Base-by-base conservation (phyloP, 768 basidiomycete genomes). In the Sistotremastrum suecicum region DNA sequence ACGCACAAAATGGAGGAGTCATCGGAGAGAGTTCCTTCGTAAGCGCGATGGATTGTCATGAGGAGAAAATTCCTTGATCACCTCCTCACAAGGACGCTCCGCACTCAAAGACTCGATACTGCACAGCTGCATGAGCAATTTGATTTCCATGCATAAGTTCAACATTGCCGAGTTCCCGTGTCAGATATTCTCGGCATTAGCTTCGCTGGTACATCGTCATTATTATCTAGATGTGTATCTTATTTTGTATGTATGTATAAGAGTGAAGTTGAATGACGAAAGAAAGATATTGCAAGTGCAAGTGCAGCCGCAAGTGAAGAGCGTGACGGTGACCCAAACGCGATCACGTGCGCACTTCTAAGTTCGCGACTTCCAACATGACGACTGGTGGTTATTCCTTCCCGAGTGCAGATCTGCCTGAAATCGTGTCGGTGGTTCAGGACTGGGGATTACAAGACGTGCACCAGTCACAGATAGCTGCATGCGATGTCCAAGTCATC, bases 381-480 rank as follows among this genome's bases (percentile, higher is more conserved):
- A 20, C 43, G 20, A 20, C 20, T 20, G 20, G 20, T 39, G 29
- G 36, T 9, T 44, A 43, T 39, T 44, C 42, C 8, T 43, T 28
- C 28, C 47, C 47, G 20, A 43, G 34, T 11, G 43, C 40, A 10
- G 47, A 48, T 12, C 12, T 39, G 30, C 31, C 20, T 7, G 47
- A 48, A 40, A 48, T 48, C 32, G 47, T 43, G 3, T 8, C 8
- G 34, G 47, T 48, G 6, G 37, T 48, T 29, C 47, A 48, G 31
- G 12, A 29, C 3, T 48, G 47, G 47, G 47, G 47, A 3, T 48
- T 20, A 20, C 20, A 20, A 20, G 20, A 20, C 20, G 20, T 20
- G 20, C 20, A 20, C 20, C 20, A 20, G 20, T 20, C 20, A 20
- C 20, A 20, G 20, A 20, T 20, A 20, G 20, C 20, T 20, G 20